These are phyloP conservation scores for Dryas octopetala DNA, from an alignment of 306 rosid genomes.

Conservation along the genomic window DNA sequence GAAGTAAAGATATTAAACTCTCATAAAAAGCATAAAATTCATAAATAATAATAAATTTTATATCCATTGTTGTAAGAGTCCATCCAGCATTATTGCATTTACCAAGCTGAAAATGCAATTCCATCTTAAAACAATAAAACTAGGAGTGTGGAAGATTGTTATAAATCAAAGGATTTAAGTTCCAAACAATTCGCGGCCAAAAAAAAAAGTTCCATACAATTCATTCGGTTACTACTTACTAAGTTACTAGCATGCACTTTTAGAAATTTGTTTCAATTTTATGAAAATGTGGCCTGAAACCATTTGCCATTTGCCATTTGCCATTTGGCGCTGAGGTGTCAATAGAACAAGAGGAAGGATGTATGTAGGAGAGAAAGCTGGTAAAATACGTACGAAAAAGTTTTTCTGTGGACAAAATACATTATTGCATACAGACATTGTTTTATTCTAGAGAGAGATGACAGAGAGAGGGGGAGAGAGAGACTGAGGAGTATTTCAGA, in stretches of 20 bases:
- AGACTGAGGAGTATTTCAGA: slow-evolving; percentile 61
- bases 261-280: neutral
- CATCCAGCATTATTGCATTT: too few species aligned
- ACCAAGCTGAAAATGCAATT: too few species aligned
- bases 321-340: slow-evolving; percentile 8
- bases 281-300: slow-evolving; percentile 1
- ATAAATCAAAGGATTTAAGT: too few species aligned
- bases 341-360: neutral
- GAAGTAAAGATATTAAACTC: too few species aligned
- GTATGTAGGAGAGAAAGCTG: slow-evolving; percentile 10
- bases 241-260: neutral
- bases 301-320: slow-evolving; percentile 11
- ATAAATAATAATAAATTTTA: too few species aligned
- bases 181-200: too few species aligned
- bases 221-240: neutral
- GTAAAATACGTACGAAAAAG: slow-evolving; percentile 22
- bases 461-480: slow-evolving; percentile 29
- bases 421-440: slow-evolving; percentile 13
- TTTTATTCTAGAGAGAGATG: slow-evolving; percentile 12
- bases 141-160: too few species aligned
- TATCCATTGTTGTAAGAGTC: too few species aligned
- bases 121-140: too few species aligned
- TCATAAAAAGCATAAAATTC: too few species aligned
- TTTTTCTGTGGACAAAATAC: slow-evolving; percentile 54
- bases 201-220: neutral